Percentiles rank a stretch among this genome's conserved stretches.
Evolutionary conservation across 1,139 yeast genomes (phyloP).

Genomic region (Pichia sp.): DNA sequence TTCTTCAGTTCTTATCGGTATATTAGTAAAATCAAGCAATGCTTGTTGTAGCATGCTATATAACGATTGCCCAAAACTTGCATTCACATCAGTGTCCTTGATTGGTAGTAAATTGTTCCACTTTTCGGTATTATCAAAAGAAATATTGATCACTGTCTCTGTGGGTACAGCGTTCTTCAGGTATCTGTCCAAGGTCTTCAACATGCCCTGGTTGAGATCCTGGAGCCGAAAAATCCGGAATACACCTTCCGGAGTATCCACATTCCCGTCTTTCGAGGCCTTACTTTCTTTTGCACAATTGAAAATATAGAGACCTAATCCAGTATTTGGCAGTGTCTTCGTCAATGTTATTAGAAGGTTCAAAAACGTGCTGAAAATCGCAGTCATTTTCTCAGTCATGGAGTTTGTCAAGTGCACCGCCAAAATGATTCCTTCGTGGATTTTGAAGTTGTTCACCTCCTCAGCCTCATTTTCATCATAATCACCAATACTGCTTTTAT

Average conservation of each 20-base stretch:
- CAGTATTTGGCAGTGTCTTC: conserved; percentile 57
- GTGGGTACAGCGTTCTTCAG: conserved; percentile 5
- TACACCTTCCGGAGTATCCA: conserved; percentile 16
- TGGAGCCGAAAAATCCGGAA: conserved; percentile 35
- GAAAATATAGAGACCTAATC: conserved; percentile 62
- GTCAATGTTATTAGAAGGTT: conserved; percentile 55
- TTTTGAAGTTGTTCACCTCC: conserved; percentile 40
- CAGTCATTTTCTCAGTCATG: conserved; percentile 44
- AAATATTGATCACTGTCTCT: conserved; percentile 8
- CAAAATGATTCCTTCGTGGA: conserved; percentile 61
- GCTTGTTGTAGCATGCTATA: conserved; percentile 33
- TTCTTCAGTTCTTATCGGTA: conserved; percentile 31
- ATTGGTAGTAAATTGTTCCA: conserved; percentile 27
- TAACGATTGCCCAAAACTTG: conserved; percentile 25
- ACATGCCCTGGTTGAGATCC: conserved; percentile 38
- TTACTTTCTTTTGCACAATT: conserved; percentile 34
- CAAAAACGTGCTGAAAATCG: conserved; percentile 50
- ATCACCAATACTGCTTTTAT: background rate
- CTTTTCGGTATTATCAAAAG: conserved; percentile 2
- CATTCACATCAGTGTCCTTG: conserved; percentile 14
- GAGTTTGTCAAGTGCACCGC: conserved; percentile 56
- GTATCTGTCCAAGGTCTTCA: conserved; percentile 38
- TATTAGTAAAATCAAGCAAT: conserved; percentile 35
- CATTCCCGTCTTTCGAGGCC: background rate
- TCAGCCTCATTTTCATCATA: conserved; percentile 5